phyloP scores from a whole-genome alignment of 257 asterid species.

The Solanum sitiens region DNA sequence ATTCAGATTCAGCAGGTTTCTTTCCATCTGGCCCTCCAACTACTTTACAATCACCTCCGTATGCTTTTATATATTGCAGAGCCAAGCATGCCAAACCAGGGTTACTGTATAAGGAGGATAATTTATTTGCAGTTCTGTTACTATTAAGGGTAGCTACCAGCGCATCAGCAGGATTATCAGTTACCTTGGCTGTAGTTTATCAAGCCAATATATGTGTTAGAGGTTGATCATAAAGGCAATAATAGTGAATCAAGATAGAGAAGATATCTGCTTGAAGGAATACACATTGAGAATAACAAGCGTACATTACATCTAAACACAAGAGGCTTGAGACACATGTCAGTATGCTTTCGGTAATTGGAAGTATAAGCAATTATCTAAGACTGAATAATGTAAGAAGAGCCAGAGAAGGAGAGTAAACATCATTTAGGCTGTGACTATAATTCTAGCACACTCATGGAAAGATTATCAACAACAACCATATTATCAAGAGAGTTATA shows the following conservation, averaged over 20 bases:
- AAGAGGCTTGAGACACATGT: neutral
- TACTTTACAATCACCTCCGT: conserved; percentile 58
- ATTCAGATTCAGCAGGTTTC: conserved; percentile 53
- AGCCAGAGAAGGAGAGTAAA: neutral
- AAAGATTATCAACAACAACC: neutral
- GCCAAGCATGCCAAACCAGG: conserved; percentile 87
- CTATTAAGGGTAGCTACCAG: conserved; percentile 40
- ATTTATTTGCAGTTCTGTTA: conserved; percentile 62
- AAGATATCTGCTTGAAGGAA: neutral
- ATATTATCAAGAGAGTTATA: neutral
- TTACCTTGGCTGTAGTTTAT: conserved; percentile 44
- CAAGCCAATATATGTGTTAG: neutral
- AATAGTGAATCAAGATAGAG: neutral
- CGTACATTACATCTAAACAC: neutral
- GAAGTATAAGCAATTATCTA: neutral
- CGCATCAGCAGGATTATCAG: conserved; percentile 87
- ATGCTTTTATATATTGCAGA: conserved; percentile 83
- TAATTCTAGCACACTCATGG: neutral
- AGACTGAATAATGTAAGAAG: neutral
- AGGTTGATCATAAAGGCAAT: neutral
- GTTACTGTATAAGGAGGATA: conserved; percentile 59
- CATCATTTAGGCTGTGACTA: neutral
- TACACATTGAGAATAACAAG: neutral
- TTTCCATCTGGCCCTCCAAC: conserved; percentile 73
- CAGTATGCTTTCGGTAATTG: neutral